Evolutionary conservation across 2,329 filamentous ascomycete species (phyloP).

Genomic region (Cadophora gregata): DNA sequence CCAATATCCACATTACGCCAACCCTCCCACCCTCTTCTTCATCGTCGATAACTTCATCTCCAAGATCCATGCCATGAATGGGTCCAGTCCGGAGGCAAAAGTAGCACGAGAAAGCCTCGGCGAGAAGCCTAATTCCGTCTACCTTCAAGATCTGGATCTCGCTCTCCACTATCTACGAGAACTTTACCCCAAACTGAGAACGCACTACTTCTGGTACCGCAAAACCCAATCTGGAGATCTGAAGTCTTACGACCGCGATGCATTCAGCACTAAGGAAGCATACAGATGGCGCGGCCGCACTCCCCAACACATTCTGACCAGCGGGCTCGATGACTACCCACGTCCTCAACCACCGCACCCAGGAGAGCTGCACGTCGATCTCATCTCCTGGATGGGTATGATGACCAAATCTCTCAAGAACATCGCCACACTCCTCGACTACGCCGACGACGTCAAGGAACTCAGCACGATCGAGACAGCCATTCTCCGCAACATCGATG

Average conservation of each 20-base stretch:
- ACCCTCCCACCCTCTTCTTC: conserved; percentile 93
- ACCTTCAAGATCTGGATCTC: conserved; percentile 70
- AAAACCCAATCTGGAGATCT: conserved; percentile 90
- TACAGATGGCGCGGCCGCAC: conserved; percentile 96
- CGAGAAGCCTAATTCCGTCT: conserved; percentile 61
- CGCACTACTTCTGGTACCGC: conserved; percentile 94
- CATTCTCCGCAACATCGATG: conserved; percentile 85
- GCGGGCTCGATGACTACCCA: conserved; percentile 95
- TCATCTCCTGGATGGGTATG: conserved; percentile 97
- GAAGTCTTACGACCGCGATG: conserved; percentile 87
- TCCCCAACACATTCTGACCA: conserved; percentile 85
- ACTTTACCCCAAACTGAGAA: conserved; percentile 85
- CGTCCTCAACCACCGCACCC: conserved; percentile 92
- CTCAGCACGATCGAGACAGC: conserved; percentile 75
- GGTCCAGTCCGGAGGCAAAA: conserved; percentile 52
- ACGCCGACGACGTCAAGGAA: conserved; percentile 76
- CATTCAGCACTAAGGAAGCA: conserved; percentile 86
- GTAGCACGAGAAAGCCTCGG: conserved; percentile 51
- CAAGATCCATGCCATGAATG: conserved; percentile 67
- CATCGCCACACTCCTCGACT: conserved; percentile 77
- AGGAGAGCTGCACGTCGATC: conserved; percentile 91
- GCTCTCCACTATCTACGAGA: conserved; percentile 74
- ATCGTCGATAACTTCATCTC: conserved; percentile 84
- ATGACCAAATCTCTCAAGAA: conserved; percentile 87
- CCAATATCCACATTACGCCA: conserved; percentile 97